Percentiles rank a stretch among this genome's conserved stretches.
Evolutionary conservation across 345 rosid genomes (phyloP).

Genomic region (Litchi chinensis): DNA sequence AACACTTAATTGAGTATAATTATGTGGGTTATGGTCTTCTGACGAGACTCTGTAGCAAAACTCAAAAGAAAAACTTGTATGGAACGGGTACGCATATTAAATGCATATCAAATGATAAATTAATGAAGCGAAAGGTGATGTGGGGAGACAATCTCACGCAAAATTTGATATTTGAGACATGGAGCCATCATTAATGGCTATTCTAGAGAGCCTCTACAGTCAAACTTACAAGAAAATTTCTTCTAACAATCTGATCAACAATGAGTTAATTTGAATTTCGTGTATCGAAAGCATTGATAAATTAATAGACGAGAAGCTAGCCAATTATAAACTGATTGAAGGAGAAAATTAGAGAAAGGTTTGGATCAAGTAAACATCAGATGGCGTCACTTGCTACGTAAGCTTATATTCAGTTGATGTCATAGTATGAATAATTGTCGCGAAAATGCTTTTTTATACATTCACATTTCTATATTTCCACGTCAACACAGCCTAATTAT

Average conservation of each 20-base stretch:
- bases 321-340: neutral
- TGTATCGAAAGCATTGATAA: neutral
- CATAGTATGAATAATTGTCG: neutral
- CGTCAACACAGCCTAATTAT: neutral
- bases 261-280: conserved; percentile 1
- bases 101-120: too few relatives aligned
- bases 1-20: too few relatives aligned
- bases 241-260: neutral
- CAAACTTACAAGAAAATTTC: neutral
- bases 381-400: conserved; percentile 5
- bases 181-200: too few relatives aligned
- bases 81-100: too few relatives aligned
- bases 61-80: too few relatives aligned
- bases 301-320: neutral
- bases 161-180: too few relatives aligned
- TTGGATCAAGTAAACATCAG: conserved; percentile 3
- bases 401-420: too few relatives aligned
- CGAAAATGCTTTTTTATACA: neutral
- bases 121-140: too few relatives aligned
- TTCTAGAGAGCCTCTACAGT: neutral
- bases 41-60: too few relatives aligned
- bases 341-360: neutral
- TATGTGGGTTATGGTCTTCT: too few relatives aligned
- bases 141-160: too few relatives aligned
- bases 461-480: neutral